Conservation (phyloP, 2,329 filamentous ascomycete genomes). For the Beauveria varroae region DNA sequence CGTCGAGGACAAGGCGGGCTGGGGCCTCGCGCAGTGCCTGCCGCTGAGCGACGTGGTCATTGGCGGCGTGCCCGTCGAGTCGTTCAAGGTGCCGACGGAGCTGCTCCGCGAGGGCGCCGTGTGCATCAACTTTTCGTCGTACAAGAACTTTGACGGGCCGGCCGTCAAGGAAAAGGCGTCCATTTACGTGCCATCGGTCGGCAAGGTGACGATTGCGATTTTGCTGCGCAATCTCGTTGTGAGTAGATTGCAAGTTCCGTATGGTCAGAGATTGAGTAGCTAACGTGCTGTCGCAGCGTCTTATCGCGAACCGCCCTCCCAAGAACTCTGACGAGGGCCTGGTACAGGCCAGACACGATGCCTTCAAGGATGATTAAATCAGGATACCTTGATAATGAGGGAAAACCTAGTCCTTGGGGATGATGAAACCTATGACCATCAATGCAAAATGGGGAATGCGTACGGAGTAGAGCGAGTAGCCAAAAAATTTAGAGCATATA, state of each 20-base stretch:
- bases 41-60: conserved; percentile 92
- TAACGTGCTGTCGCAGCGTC: conserved; percentile 29
- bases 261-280: neutral
- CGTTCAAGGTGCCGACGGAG: conserved; percentile 81
- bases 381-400: no score
- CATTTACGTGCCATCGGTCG: conserved; percentile 94
- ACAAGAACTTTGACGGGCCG: conserved; percentile 80
- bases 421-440: conserved; percentile 19
- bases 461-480: neutral
- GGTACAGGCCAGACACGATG: conserved; percentile 33
- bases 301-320: conserved; percentile 42
- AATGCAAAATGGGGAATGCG: neutral
- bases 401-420: conserved; percentile 27
- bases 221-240: conserved; percentile 83
- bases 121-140: conserved; percentile 98
- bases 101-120: conserved; percentile 82
- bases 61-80: conserved; percentile 79
- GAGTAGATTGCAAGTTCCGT: conserved; percentile 29
- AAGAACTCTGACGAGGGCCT: conserved; percentile 28
- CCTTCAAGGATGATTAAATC: conserved; percentile 31
- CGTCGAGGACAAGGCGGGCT: conserved; percentile 74
- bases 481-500: neutral
- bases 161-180: conserved; percentile 92
- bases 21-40: conserved; percentile 71
- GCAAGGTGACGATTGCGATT: conserved; percentile 94